These are phyloP conservation scores for Starmerella stellata DNA, from an alignment of 805 yeast genomes.

Conservation along the genomic window DNA sequence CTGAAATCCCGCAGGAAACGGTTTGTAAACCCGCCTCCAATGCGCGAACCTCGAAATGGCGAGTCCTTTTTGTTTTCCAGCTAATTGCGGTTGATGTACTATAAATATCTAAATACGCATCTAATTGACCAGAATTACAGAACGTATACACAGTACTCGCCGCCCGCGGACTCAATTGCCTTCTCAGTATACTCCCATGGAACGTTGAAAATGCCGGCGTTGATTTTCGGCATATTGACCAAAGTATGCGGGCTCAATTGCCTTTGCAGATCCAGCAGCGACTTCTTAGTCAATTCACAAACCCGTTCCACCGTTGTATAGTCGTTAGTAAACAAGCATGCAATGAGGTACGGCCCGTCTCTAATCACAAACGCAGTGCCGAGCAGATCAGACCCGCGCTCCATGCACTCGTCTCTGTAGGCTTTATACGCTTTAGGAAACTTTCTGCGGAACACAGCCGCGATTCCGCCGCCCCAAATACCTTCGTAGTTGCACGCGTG, in stretches of 20 bases:
- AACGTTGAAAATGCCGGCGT: slow-evolving; percentile 61
- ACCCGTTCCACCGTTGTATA: slow-evolving; percentile 29
- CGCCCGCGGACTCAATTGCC: slow-evolving; percentile 26
- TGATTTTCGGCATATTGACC: slow-evolving; percentile 56
- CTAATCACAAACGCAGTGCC: slow-evolving; percentile 40
- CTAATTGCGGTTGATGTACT: neutral
- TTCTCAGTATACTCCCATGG: slow-evolving; percentile 59
- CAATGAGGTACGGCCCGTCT: slow-evolving; percentile 28
- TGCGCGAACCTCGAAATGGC: too few relatives aligned
- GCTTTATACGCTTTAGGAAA: slow-evolving; percentile 40
- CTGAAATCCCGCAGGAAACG: too few relatives aligned
- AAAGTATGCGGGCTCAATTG: slow-evolving; percentile 21
- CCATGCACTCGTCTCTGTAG: slow-evolving; percentile 32
- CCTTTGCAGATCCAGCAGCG: slow-evolving; percentile 30
- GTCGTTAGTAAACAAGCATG: slow-evolving; percentile 55
- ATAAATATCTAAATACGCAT: neutral
- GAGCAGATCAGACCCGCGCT: slow-evolving; percentile 24
- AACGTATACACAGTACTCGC: slow-evolving; percentile 33
- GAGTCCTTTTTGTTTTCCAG: neutral
- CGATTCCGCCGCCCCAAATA: slow-evolving; percentile 75
- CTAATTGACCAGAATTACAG: slow-evolving; percentile 17
- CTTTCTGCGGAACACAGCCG: slow-evolving; percentile 33
- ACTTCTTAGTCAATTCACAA: slow-evolving; percentile 31
- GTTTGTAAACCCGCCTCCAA: too few relatives aligned
- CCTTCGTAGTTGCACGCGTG: slow-evolving; percentile 73